These are phyloP conservation scores for Candida mesenterica DNA, from an alignment of 1,139 yeast species.

Conservation along the genomic window DNA sequence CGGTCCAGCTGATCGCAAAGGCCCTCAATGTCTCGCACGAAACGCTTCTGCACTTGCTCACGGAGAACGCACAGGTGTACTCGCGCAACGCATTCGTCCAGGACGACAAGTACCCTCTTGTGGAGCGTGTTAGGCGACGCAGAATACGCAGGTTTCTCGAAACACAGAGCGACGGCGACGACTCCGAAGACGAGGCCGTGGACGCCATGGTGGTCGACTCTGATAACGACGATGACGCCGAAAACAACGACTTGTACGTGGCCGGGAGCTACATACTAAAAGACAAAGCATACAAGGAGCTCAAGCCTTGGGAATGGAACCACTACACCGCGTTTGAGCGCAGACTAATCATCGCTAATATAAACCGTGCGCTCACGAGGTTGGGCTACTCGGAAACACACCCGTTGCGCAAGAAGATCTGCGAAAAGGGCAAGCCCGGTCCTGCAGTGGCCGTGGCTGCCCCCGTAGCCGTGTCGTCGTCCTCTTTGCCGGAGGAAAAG, in stretches of 20 bases:
- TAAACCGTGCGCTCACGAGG: conserved; percentile 41
- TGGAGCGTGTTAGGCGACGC: conserved; percentile 14
- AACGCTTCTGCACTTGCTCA: conserved; percentile 9
- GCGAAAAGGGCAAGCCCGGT: conserved; percentile 15
- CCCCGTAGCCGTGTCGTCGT: background rate
- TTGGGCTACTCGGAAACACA: conserved; percentile 46
- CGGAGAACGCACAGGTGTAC: conserved; percentile 30
- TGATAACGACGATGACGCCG: conserved; percentile 10
- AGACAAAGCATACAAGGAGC: conserved; percentile 44
- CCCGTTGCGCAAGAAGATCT: conserved; percentile 40
- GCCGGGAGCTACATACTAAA: conserved; percentile 26
- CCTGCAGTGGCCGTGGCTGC: background rate
- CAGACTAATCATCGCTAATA: conserved; percentile 30
- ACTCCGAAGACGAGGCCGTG: conserved; percentile 12
- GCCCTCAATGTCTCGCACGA: conserved; percentile 13
- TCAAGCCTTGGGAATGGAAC: conserved; percentile 41
- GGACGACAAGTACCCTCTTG: conserved; percentile 33
- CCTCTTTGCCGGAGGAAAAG: conserved; percentile 13
- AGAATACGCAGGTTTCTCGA: conserved; percentile 2
- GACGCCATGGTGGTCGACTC: conserved; percentile 12
- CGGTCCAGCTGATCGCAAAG: conserved; percentile 16
- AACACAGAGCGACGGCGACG: conserved; percentile 6
- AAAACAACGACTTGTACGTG: conserved; percentile 8
- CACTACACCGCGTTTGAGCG: conserved; percentile 36
- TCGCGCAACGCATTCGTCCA: conserved; percentile 31